These are phyloP conservation scores for Oryza glaberrima DNA, from an alignment of 176 grass and related monocot genomes.

Conservation along the genomic window DNA sequence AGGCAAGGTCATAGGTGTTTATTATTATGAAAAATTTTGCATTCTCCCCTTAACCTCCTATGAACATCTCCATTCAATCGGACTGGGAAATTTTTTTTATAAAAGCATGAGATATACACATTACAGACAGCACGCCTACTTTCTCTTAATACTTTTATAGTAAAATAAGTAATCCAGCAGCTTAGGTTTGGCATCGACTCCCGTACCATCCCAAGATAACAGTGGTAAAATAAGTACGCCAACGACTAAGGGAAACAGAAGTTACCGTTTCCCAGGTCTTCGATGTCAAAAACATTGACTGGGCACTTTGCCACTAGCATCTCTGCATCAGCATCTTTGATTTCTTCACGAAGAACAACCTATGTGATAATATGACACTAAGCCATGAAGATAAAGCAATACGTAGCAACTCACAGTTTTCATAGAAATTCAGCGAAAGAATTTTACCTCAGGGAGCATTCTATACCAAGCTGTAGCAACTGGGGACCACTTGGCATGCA, in stretches of 20 bases:
- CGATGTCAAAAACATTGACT: conserved; percentile 93
- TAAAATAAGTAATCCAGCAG: neutral
- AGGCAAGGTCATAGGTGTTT: neutral
- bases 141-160: neutral
- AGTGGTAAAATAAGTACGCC: conserved; percentile 8
- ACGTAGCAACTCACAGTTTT: neutral
- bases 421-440: conserved; percentile 21
- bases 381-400: neutral
- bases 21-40: neutral
- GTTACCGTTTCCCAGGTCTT: conserved; percentile 81
- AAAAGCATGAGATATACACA: conserved; percentile 1
- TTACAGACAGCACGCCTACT: neutral
- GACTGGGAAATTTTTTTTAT: neutral
- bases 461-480: conserved; percentile 96
- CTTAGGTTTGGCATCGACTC: conserved; percentile 4
- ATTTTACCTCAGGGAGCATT: conserved; percentile 92
- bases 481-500: conserved; percentile 98
- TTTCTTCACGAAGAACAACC: conserved; percentile 68
- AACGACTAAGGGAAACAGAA: neutral
- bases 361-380: conserved; percentile 35
- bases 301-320: conserved; percentile 72
- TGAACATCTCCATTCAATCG: neutral
- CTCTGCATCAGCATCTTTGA: conserved; percentile 65
- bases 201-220: neutral
- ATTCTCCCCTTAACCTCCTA: neutral